Percentiles rank a stretch among this genome's conserved stretches.
phyloP scores from a whole-genome alignment of 371 early-diverging fungal genomes.

The Funneliformis caledonium region DNA sequence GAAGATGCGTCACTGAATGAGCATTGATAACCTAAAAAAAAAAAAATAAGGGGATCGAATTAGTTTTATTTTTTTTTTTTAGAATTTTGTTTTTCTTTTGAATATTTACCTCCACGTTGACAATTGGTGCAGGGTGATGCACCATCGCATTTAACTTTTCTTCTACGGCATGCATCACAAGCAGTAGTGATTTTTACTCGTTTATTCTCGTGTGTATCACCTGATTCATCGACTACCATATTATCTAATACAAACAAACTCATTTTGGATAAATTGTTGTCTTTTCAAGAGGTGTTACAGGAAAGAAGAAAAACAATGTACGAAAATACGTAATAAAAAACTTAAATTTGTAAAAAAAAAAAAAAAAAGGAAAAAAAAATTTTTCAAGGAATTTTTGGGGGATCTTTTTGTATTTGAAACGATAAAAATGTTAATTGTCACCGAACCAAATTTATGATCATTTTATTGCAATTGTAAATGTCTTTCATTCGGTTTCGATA shows the following conservation, averaged over 20 bases:
- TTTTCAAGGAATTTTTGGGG: too few species aligned
- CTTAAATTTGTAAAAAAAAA: too few species aligned
- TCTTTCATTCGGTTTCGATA: too few species aligned
- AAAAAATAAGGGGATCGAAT: not conserved
- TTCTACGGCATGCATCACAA: slow-evolving; percentile 62
- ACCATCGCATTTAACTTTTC: slow-evolving; percentile 69
- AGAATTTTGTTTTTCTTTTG: not conserved
- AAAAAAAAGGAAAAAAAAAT: too few species aligned
- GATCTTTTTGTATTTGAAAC: too few species aligned
- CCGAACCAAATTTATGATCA: too few species aligned
- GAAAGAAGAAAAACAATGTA: too few species aligned
- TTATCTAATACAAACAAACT: slow-evolving; percentile 28
- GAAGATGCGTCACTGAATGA: slow-evolving; percentile 56
- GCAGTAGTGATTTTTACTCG: slow-evolving; percentile 69
- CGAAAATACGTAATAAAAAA: too few species aligned
- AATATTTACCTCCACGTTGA: slow-evolving; percentile 50
- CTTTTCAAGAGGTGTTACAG: too few species aligned
- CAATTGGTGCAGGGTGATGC: slow-evolving; percentile 67
- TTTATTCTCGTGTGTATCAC: slow-evolving; percentile 45
- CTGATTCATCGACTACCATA: slow-evolving; percentile 40
- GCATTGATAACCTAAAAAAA: slow-evolving; percentile 45
- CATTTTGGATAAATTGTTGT: not conserved
- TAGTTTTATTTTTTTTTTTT: not conserved
- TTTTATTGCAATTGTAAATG: too few species aligned
- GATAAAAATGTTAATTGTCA: too few species aligned